Evolutionary conservation across 2,329 filamentous ascomycete species (phyloP), one percentile per base, ranked within the genome.

Genomic region (Diplodia seriata): DNA sequence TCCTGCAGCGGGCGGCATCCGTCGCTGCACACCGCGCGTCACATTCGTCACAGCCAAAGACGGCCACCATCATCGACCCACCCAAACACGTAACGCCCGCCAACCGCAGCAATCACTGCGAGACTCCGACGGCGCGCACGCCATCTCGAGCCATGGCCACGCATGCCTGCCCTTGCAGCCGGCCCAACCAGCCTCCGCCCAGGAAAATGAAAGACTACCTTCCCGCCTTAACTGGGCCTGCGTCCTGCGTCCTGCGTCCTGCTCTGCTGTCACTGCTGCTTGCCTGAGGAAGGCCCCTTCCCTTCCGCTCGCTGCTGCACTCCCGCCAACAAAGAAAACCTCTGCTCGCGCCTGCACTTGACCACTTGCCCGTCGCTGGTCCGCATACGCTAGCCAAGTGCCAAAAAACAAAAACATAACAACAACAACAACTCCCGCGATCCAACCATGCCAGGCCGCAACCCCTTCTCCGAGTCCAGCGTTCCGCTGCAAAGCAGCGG

Each of bases 31-130:
- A 63, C 59, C 59, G 47, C 59, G 59, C 59, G 59, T 63, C 59
- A 63, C 59, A 63, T 63, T 63, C 59, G 59, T 63, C 59, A 63
- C 47, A 63, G 47, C 43, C 59, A 40, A 47, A 63, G 51, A 53
- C 59, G 31, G 59, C 31, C 57, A 62, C 40, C 57, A 31, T 43
- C 18, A 26, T 33, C 40, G 57, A 62, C 57, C 59, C 59, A 63
- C 59, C 7, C 15, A n/a, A 31, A 63, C 59, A 51, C 59, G 59
- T 63, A 63, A 63, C 54, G 0, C 1, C 3, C 4, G 23, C 56
- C 40, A 49, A 20, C 56, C 26, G 40, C 40, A n/a, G 36, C 38
- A 12, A 3, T 11, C 33, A 2, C 18, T 29, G 23, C 51, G 14
- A 31, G 23, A 9, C 15, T 29, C 18, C 5, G 15, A n/a, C 15